phyloP scores from a whole-genome alignment of 305 asterid genomes.

The Plantago lanceolata region DNA sequence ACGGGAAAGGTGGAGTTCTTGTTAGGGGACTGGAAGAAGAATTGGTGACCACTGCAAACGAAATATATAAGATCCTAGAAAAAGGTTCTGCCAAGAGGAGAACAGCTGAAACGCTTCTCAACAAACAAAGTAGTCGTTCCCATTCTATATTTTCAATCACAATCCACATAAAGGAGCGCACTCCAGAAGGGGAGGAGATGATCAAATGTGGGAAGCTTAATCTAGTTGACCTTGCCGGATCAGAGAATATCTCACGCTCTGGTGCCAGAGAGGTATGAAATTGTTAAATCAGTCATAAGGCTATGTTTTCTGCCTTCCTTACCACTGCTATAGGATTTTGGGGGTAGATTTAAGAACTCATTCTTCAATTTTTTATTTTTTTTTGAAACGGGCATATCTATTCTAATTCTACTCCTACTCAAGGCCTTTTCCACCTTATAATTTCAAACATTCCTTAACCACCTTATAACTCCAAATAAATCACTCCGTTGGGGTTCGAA shows the following conservation, averaged over 20 bases:
- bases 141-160: constrained; percentile 95
- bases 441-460: too few species aligned
- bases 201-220: constrained; percentile 95
- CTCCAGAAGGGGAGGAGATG: constrained; percentile 98
- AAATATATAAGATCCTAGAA: constrained; percentile 83
- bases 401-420: too few species aligned
- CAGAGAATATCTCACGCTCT: constrained; percentile 96
- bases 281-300: constrained; percentile 13
- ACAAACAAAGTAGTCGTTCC: constrained; percentile 98
- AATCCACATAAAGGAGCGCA: constrained; percentile 90
- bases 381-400: too few species aligned
- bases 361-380: too few species aligned
- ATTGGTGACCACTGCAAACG: constrained; percentile 86
- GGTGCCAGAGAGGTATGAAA: constrained; percentile 94
- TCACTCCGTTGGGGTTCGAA: too few species aligned
- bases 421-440: too few species aligned
- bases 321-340: too few species aligned
- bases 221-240: constrained; percentile 98
- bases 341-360: too few species aligned
- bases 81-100: constrained; percentile 98
- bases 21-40: constrained; percentile 99
- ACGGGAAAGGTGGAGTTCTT: constrained; percentile 95
- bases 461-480: too few species aligned
- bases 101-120: constrained; percentile 97
- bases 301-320: background rate